A percentile compares a stretch with the other conserved stretches of the same genome.
These are phyloP conservation scores for Globisporangium mamillatum DNA, from an alignment of 352 stramenopile genomes.

Conservation along the genomic window DNA sequence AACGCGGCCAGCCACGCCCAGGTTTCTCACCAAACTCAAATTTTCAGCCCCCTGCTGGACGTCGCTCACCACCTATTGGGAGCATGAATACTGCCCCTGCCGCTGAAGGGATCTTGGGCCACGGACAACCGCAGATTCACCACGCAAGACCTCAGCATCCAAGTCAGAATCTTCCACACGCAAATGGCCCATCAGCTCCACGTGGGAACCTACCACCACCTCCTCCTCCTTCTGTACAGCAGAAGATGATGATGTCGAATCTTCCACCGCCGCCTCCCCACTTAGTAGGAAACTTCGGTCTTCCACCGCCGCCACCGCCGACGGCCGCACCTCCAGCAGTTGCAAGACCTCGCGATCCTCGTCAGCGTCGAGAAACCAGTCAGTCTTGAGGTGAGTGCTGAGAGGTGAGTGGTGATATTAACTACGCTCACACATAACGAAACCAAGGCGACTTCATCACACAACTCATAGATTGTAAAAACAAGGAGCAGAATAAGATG, in stretches of 20 bases:
- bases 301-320: neutral
- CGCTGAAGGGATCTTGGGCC: constrained; percentile 3
- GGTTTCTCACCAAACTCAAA: neutral
- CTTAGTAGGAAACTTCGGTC: neutral
- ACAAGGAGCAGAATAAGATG: neutral
- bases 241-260: neutral
- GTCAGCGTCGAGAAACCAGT: constrained; percentile 15
- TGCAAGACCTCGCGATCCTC: constrained; percentile 18
- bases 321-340: neutral
- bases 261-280: neutral
- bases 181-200: neutral
- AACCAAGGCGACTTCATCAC: neutral
- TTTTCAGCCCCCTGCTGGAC: neutral
- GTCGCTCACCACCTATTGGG: neutral
- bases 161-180: neutral
- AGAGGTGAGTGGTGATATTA: neutral
- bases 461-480: neutral
- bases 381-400: constrained; percentile 8
- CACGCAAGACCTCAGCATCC: constrained; percentile 1
- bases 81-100: neutral
- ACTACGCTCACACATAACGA: neutral
- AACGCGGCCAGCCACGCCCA: neutral
- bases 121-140: neutral
- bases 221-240: constrained; percentile 1
- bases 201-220: neutral